Conservation (phyloP, 2,329 filamentous ascomycete species). For the Aureobasidium sp. region DNA sequence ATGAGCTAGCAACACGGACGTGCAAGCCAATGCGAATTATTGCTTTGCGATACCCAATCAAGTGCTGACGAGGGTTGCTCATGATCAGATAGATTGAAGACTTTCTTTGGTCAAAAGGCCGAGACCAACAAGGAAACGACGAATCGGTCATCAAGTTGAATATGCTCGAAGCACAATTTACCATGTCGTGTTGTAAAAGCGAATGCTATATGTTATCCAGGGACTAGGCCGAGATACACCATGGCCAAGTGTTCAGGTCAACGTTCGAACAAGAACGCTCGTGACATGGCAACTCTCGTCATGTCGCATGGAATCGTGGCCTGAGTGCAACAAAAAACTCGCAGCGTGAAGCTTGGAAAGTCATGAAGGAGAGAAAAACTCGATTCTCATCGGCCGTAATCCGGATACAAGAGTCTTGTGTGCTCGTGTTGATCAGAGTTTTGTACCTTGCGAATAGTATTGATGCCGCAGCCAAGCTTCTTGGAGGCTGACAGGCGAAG, state of each 20-base stretch:
- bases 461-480: constrained; percentile 4
- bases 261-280: not conserved
- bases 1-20: not conserved
- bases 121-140: not conserved
- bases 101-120: not conserved
- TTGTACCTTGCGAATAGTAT: not conserved
- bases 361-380: not conserved
- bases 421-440: not conserved
- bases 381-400: constrained; percentile 5
- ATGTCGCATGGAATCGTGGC: not conserved
- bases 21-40: not conserved
- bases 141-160: not conserved
- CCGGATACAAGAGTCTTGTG: constrained; percentile 10
- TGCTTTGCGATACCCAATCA: not conserved
- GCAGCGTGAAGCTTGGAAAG: not conserved
- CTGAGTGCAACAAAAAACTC: not conserved
- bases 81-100: not conserved
- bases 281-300: no score
- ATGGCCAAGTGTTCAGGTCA: not conserved
- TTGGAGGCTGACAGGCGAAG: not conserved
- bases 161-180: not conserved
- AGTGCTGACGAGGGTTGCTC: not conserved
- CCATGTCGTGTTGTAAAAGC: not conserved
- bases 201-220: not conserved
- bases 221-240: not conserved